phyloP scores from a whole-genome alignment of 1,139 yeast species.

The Hanseniaspora sp. region DNA sequence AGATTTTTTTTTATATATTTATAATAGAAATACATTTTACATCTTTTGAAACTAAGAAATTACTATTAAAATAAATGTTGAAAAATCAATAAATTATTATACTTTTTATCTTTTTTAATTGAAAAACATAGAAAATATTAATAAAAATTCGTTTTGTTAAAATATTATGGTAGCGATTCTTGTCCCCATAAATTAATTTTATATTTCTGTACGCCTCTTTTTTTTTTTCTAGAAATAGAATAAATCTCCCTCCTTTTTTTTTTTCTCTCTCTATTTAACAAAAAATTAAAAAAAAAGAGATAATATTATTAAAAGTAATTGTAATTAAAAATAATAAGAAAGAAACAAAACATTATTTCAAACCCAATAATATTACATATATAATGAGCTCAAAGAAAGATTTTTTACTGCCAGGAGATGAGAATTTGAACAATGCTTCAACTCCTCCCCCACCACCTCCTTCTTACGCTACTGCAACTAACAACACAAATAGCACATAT shows the following conservation, averaged over 20 bases:
- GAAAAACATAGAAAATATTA: no score
- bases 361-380: background rate
- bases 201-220: no score
- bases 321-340: background rate
- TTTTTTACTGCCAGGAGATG: background rate
- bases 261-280: no score
- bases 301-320: no score
- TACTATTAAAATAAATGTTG: background rate
- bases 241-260: no score
- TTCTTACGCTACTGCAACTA: background rate
- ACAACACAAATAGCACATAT: background rate
- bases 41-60: constrained; percentile 6
- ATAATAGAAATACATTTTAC: background rate
- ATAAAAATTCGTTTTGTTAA: no score
- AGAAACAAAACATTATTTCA: background rate
- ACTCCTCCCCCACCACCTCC: background rate
- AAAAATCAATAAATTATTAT: no score
- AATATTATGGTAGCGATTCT: no score
- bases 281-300: no score
- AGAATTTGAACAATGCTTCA: background rate
- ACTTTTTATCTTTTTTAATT: no score
- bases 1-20: background rate
- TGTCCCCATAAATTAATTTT: no score
- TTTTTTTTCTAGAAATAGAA: no score
- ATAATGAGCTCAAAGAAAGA: constrained; percentile 12